phyloP scores from a whole-genome alignment of 1,284 basidiomycete genomes.

The Neotropicomus parvogracilis region DNA sequence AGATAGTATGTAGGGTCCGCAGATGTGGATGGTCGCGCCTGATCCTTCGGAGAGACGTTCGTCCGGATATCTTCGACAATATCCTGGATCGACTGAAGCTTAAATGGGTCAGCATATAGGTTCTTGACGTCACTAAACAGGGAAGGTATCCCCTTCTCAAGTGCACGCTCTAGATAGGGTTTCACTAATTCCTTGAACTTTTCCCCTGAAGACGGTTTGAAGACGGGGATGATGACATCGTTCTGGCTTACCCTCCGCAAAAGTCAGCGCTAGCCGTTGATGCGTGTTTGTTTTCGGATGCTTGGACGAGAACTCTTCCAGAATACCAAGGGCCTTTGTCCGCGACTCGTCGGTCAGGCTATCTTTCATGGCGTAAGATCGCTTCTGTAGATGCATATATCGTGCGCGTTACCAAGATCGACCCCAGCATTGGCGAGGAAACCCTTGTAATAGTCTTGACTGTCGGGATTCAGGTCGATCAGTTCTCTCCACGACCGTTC shows the following conservation, averaged over 20 bases:
- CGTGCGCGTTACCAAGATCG: constrained; percentile 51
- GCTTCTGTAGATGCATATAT: background rate
- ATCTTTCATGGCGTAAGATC: constrained; percentile 19
- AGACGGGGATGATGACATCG: background rate
- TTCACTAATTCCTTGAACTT: constrained; percentile 66
- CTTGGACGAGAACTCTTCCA: constrained; percentile 59
- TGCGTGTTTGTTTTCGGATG: constrained; percentile 74
- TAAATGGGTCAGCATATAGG: constrained; percentile 67
- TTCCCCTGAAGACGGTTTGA: constrained; percentile 39
- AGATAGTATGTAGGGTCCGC: constrained; percentile 84
- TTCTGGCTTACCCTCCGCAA: constrained; percentile 51
- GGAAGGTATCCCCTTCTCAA: constrained; percentile 89
- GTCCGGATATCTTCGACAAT: constrained; percentile 58
- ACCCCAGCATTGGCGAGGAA: constrained; percentile 68
- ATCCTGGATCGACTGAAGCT: constrained; percentile 69
- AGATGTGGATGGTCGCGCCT: constrained; percentile 27
- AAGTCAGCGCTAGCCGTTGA: constrained; percentile 64
- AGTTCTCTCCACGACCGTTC: constrained; percentile 70
- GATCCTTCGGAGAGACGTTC: constrained; percentile 31
- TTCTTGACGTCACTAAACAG: constrained; percentile 92
- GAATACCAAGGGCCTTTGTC: constrained; percentile 51
- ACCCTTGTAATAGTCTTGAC: constrained; percentile 75
- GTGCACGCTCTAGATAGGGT: constrained; percentile 68
- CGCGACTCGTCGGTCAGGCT: constrained; percentile 51
- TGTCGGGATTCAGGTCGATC: constrained; percentile 85